Conservation (phyloP, 805 yeast genomes). For the Myxozyma nipponensis region DNA sequence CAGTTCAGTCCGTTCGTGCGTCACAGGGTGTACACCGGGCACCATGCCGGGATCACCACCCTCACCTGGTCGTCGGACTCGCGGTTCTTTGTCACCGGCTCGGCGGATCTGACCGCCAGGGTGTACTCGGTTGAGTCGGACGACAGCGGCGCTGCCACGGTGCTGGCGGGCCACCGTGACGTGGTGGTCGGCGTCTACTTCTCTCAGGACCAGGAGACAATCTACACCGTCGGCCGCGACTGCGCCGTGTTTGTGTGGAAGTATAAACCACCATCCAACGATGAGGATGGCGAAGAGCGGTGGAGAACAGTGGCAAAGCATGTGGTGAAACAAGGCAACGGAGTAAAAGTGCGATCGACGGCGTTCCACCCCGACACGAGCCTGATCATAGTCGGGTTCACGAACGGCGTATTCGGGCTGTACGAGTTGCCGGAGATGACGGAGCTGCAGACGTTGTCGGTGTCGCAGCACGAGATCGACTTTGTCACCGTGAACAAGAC, state of each 20-base stretch:
- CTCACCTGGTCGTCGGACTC: constrained; percentile 90
- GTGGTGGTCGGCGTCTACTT: constrained; percentile 84
- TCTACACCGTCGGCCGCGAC: constrained; percentile 88
- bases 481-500: constrained; percentile 72
- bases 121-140: constrained; percentile 71
- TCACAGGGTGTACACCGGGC: constrained; percentile 88
- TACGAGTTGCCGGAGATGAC: constrained; percentile 82
- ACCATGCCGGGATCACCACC: constrained; percentile 73
- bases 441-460: constrained; percentile 77
- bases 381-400: constrained; percentile 81
- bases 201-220: constrained; percentile 78
- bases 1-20: constrained; percentile 96
- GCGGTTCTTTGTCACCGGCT: constrained; percentile 76
- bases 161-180: constrained; percentile 90
- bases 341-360: constrained; percentile 67
- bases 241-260: constrained; percentile 95
- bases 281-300: constrained; percentile 36
- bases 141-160: constrained; percentile 73
- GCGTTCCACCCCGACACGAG: constrained; percentile 73
- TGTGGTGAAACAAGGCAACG: constrained; percentile 63
- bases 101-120: constrained; percentile 86
- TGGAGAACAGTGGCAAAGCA: constrained; percentile 85
- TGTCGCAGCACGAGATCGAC: constrained; percentile 88
- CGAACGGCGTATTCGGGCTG: constrained; percentile 83
- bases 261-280: constrained; percentile 51